Base-by-base conservation (phyloP, 2,329 filamentous ascomycete genomes). In the Neofusicoccum cordaticola region DNA sequence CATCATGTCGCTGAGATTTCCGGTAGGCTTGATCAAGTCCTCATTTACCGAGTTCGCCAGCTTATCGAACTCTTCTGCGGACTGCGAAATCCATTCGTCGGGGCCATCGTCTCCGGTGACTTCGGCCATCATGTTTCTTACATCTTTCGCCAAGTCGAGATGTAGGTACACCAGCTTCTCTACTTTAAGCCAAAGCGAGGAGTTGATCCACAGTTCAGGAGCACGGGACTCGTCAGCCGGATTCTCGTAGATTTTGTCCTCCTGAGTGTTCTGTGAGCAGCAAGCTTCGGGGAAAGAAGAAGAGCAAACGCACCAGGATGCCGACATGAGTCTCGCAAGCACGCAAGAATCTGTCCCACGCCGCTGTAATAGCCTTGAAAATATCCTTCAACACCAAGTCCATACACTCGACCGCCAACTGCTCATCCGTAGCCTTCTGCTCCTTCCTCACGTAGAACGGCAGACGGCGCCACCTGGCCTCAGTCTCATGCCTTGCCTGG, bases 151-250 rank as follows among this genome's bases (percentile, higher is more conserved):
- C 4, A 82, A 72, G 65, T 84, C 81, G 22, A 76, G 71, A 66
- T 85, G 83, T 12, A 82, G 76, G 69, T 80, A 82, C 69, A 84
- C 78, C 47, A 84, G 70, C 45, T 83, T 82, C 67, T 84, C 82
- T 9, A 83, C 77, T 65, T 82, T 83, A n/a, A 83, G 73, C 82
- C 83, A 85, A 9, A 79, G 68, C 15, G 77, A 79, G 27, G 80
- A 81, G 67, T 84, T 84, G 12, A 74, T 76, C 81, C 83, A 85
- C 7, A 85, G 72, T 65, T 84, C 82, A 1, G 81, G 81, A 0
- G 83, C 83, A 1, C 82, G 76, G 9, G 77, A 80, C 67, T 84
- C 82, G 60, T 85, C 83, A 2, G 83, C 82, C 0, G 83, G 83
- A 39, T 81, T 81, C 37, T 84, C 83, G 65, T 83, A 85, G 60